These are phyloP conservation scores for Backusella luteola DNA, from an alignment of 192 early-diverging fungal species.

Conservation along the genomic window DNA sequence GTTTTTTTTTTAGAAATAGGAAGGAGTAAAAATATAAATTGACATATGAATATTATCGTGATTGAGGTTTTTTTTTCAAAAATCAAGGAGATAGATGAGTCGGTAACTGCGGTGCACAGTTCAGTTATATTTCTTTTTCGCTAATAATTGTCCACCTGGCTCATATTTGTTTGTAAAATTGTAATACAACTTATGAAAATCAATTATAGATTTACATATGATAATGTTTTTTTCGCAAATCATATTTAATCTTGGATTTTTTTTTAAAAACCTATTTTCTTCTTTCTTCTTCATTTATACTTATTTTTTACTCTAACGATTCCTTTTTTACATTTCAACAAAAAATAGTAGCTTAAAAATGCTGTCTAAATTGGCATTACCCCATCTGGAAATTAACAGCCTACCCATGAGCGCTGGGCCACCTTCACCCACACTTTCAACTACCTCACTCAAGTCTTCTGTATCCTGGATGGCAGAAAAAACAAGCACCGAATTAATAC, in stretches of 20 bases:
- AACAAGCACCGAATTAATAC: conserved; percentile 36
- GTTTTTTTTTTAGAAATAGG: not conserved
- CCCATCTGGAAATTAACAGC: not conserved
- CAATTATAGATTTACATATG: not conserved
- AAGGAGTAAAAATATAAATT: not conserved
- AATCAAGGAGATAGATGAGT: not conserved
- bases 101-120: not conserved
- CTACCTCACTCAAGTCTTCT: conserved; percentile 37
- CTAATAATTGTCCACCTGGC: not conserved
- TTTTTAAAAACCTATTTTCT: not conserved
- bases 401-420: conserved; percentile 10
- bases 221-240: not conserved
- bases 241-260: not conserved
- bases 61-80: not conserved
- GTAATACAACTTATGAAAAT: conserved; percentile 5
- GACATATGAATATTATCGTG: not conserved
- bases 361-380: conserved; percentile 3
- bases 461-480: conserved; percentile 38
- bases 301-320: not conserved
- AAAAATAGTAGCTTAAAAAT: not conserved
- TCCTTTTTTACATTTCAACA: not conserved
- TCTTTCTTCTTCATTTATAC: not conserved
- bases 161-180: not conserved
- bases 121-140: not conserved
- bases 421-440: conserved; percentile 37